Evolutionary conservation across 805 yeast genomes (phyloP), one percentile per base, ranked within the genome.

Genomic region (Saccharomycopsis lassenensis): DNA sequence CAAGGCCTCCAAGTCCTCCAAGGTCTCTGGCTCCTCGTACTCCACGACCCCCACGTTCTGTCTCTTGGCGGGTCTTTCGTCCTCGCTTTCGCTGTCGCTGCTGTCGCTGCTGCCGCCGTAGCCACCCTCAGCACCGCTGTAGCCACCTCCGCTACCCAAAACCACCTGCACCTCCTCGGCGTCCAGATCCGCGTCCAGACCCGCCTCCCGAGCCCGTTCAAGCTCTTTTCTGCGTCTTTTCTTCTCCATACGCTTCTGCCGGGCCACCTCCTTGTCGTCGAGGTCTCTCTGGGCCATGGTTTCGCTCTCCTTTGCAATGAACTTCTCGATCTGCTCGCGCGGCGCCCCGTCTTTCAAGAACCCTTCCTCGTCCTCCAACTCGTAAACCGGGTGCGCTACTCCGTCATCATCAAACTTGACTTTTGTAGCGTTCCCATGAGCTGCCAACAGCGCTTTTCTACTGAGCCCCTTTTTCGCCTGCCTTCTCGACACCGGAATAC

Each of bases 351-450:
- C 65, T 44, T 70, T 73, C 44, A 57, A 69, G 69, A 91, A 91
- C 41, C 82, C 94, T 27, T 77, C 91, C 57, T 85, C 96, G 47
- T 80, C 83, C 53, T 84, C 86, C 42, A 91, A 65, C 58, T 89
- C 97, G 52, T 91, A 91, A 4, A 89, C 64, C 7, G 94, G 82
- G 57, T 89, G 97, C 0, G 97, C 79, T 4, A 65, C 67, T 19
- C 99, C 99, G 2, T 89, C 96, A 44, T 91, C 98, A 52, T 91
- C 99, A 52, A 89, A 91, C 37, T 71, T 67, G 48, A 89, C 56
- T 54, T 86, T 91, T 15, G 80, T 74, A 12, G 95, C 79, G 39
- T 73, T 70, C 1, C 84, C 83, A 44, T 69, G 70, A 10, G 65
- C 54, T 31, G 75, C 61, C 17, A 74, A 47, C 2, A 86, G 71